A percentile compares a stretch with the other conserved stretches of the same genome.
Evolutionary conservation across 2,329 filamentous ascomycete genomes (phyloP).

Genomic region (Lachnellula subtilissima): DNA sequence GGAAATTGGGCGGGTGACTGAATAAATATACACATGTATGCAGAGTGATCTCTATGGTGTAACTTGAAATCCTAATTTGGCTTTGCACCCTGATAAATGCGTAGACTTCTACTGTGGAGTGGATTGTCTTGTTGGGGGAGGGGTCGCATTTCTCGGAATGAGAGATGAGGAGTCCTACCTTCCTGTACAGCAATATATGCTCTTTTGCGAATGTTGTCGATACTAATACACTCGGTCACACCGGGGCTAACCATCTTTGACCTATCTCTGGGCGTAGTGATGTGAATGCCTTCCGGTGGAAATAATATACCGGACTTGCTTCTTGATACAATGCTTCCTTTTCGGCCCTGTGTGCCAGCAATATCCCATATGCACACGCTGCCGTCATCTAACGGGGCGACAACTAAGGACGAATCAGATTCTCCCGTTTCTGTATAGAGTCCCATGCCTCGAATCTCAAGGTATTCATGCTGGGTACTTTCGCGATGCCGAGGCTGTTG

Average conservation of each 20-base stretch:
- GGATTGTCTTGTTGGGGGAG: not conserved
- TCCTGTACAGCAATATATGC: constrained; percentile 79
- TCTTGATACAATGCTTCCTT: constrained; percentile 59
- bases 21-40: not conserved
- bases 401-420: constrained; percentile 53
- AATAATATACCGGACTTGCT: constrained; percentile 66
- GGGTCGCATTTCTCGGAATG: not conserved
- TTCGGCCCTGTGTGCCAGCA: constrained; percentile 47
- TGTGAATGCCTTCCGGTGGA: constrained; percentile 41
- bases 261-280: constrained; percentile 38
- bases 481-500: constrained; percentile 51
- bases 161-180: constrained; percentile 39
- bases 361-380: constrained; percentile 85
- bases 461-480: constrained; percentile 39
- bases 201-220: constrained; percentile 61
- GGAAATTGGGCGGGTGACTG: not conserved
- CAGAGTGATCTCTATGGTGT: not conserved
- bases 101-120: not conserved
- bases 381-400: constrained; percentile 80
- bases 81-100: not conserved
- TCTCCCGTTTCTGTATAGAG: constrained; percentile 54
- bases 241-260: constrained; percentile 66
- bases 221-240: constrained; percentile 76
- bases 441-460: constrained; percentile 70
- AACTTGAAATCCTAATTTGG: not conserved